A percentile compares a stretch with the other conserved stretches of the same genome.
Conservation (phyloP, 257 asterid genomes). For the Petrea volubilis region DNA sequence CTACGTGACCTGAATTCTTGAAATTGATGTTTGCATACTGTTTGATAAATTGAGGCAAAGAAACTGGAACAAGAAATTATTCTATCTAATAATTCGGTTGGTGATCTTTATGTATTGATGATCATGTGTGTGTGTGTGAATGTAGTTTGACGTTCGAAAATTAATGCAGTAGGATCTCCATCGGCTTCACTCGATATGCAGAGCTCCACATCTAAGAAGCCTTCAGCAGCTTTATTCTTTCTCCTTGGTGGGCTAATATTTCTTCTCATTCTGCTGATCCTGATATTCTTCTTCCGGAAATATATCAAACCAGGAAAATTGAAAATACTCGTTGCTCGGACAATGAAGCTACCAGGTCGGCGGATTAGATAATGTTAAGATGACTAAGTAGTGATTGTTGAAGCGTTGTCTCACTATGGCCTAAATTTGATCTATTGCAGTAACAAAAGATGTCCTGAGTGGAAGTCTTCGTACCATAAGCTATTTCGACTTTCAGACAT, state of each 20-base stretch:
- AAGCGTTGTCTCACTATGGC: not conserved
- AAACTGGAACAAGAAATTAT: not conserved
- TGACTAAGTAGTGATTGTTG: not conserved
- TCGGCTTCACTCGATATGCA: constrained; percentile 32
- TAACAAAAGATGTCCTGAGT: constrained; percentile 38
- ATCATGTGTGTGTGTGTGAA: not conserved
- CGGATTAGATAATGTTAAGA: not conserved
- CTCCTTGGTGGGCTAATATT: constrained; percentile 56
- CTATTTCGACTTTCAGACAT: constrained; percentile 56
- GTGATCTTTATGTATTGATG: not conserved
- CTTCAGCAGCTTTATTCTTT: constrained; percentile 43
- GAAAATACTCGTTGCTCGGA: constrained; percentile 27
- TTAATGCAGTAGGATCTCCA: constrained; percentile 40
- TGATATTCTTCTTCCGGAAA: constrained; percentile 43
- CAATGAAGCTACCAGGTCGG: constrained; percentile 43
- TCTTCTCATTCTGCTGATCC: constrained; percentile 44
- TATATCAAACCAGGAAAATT: constrained; percentile 30
- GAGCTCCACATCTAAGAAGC: constrained; percentile 36
- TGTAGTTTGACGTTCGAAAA: constrained; percentile 17
- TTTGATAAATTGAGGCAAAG: constrained; percentile 25
- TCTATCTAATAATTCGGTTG: not conserved
- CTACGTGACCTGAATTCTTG: not conserved
- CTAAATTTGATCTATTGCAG: constrained; percentile 42
- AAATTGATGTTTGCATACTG: constrained; percentile 6
- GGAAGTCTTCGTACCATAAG: constrained; percentile 59